Evolutionary conservation across 2,329 filamentous ascomycete genomes (phyloP), one percentile per base, ranked within the genome.

Genomic region (Teratosphaeria viscida): DNA sequence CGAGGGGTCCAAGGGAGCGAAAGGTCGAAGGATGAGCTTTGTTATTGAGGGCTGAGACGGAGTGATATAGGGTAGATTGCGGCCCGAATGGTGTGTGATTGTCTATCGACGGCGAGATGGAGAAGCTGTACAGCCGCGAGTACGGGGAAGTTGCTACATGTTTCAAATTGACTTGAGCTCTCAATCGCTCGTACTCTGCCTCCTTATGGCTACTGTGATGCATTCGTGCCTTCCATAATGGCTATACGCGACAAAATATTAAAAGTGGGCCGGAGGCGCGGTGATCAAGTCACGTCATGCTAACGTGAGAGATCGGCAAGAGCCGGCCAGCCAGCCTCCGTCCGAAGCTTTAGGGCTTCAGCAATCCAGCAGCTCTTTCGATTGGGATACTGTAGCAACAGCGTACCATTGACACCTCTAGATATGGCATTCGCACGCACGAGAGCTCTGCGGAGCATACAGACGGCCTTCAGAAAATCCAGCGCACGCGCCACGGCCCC

Each of bases 391-490:
- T 14, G 58, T 11, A 49, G 43, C 43, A 49, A 19, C 19, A n/a
- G n/a, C 43, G 19, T 8, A 23, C 62, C 61, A 60, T 61, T 64
- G 61, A 39, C n/a, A 23, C 35, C 26, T 39, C 23, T 52, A 53
- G 59, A 62, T 59, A 66, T 65, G 61, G 62, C 61, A 43, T 58
- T 64, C 57, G 60, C 62, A 57, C 59, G 64, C 57, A 57, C 61
- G 16, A 61, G 64, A 59, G 64, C 64, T 34, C 54, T 65, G 47
- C 61, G 61, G 29, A 60, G 60, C 59, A 52, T 67, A 11, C 62
- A 64, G 37, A 54, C 61, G 19, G 60, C 63, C 52, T 57, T 66
- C n/a, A 58, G 64, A 34, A 59, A 61, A 47, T 56, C 59, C 35
- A 61, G 56, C 43, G 55, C 54, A 12, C 65, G 65, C 56, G 61